Evolutionary conservation across 2,329 filamentous ascomycete genomes (phyloP).

Genomic region (Cadophora malorum): DNA sequence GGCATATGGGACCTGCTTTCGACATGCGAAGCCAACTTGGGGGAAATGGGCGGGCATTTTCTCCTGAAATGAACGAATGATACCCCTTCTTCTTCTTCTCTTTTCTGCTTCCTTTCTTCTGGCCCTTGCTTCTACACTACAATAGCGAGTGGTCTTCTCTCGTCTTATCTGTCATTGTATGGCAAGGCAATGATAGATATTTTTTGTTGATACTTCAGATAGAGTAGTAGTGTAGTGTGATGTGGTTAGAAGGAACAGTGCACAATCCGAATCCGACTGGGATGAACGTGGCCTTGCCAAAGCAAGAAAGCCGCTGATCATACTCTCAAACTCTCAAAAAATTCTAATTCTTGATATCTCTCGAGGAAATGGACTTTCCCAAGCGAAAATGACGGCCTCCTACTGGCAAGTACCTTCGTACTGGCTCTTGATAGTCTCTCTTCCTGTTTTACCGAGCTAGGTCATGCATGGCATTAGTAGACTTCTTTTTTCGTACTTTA

Average conservation of each 20-base stretch:
- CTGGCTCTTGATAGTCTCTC: too few relatives aligned
- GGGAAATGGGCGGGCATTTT: constrained; percentile 1
- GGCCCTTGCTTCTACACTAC: too few relatives aligned
- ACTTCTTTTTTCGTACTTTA: too few relatives aligned
- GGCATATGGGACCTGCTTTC: background rate
- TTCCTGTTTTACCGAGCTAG: too few relatives aligned
- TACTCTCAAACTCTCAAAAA: too few relatives aligned
- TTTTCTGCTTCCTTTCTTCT: background rate
- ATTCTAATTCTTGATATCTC: too few relatives aligned
- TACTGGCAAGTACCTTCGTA: too few relatives aligned
- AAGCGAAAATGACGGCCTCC: too few relatives aligned
- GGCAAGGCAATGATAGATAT: background rate
- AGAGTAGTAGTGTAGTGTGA: background rate
- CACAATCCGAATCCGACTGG: background rate
- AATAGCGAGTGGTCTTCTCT: background rate
- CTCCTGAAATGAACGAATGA: background rate
- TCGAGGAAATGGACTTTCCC: too few relatives aligned
- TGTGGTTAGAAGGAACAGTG: background rate
- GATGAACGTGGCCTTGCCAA: background rate
- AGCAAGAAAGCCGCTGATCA: too few relatives aligned
- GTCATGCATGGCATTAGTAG: too few relatives aligned
- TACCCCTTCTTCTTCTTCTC: constrained; percentile 5
- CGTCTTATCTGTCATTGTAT: background rate
- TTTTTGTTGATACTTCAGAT: background rate
- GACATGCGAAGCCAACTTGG: too few relatives aligned